Evolutionary conservation across 1,139 yeast species (phyloP), one percentile per base, ranked within the genome.

Genomic region (Yamadazyma atlantica): DNA sequence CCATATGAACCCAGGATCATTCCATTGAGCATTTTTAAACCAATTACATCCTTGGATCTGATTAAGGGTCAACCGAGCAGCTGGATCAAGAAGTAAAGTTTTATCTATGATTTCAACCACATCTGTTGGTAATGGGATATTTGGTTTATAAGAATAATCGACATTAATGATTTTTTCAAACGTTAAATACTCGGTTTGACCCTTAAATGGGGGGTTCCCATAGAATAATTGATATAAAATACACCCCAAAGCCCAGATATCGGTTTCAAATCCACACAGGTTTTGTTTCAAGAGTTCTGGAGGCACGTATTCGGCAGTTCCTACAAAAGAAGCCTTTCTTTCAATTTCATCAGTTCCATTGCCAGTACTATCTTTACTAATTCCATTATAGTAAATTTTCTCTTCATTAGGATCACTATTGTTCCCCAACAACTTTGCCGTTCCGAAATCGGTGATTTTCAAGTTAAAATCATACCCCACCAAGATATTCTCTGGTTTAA

Each of bases 181-280:
- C 0, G 97, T 92, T 41, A 87, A 71, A 55, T 89, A 94, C 60
- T 94, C 98, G 38, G 95, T 92, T n/a, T 85, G 70, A 0, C 96
- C 98, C 56, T 90, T 92, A 65, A 94, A 94, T 9, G 99, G 98
- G 1, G 98, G 98, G 38, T 77, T 76, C 1, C 98, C 98, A 16
- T 95, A 88, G 50, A 94, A 84, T 77, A 94, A 81, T 60, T 94
- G 98, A 60, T 80, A 94, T 15, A 94, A 60, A 13, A 94, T 85
- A 62, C 98, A 94, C 1, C 97, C 99, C 48, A 88, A 73, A 0
- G 98, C 97, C 99, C 99, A 94, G 9, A 92, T 72, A 60, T 94
- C 99, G 34, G 95, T 80, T 37, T 88, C 81, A 53, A 83, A 85
- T 19, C 96, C 97, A 45, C 94, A 85, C 19, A 76, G 73, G 55